Evolutionary conservation across 1,139 yeast genomes (phyloP), one percentile per base, ranked within the genome.

Genomic region (Pichia sp.): DNA sequence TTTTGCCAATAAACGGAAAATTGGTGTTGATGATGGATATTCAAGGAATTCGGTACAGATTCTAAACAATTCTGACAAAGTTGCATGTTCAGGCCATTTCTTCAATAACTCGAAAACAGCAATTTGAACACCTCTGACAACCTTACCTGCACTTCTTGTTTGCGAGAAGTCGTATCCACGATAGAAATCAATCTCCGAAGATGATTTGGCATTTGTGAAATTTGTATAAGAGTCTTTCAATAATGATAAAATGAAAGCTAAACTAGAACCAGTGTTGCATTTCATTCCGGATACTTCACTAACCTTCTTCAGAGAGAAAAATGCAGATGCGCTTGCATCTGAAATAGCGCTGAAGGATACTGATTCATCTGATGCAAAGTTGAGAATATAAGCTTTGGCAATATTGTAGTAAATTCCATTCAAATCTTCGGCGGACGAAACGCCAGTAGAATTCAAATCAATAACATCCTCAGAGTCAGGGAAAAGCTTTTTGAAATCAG

Each of bases 21-120:
- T 67, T 1, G 98, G 94, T 0, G 85, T 77, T 35, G 71, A 68
- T 4, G 79, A 69, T 0, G 95, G 77, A 55, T 71, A 81, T 4
- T 65, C 62, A 46, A 85, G 64, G 52, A 84, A 77, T 59, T 90
- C 97, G 23, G 72, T 66, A 50, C 84, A 75, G n/a, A 84, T 78
- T 48, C 81, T 67, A 32, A 68, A 64, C 44, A 92, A 72, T 34
- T 83, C 87, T 48, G 74, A 81, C 43, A 94, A 65, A 0, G 95
- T 87, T 0, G 95, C 94, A 67, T 94, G 96, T 56, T 94, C 98
- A 0, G 98, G 97, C 96, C 97, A 92, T 58, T 81, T 79, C 27
- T 65, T 66, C 16, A 84, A 62, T 29, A 86, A 63, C n/a, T 67
- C 68, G 16, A 62, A 55, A 3, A 77, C 76, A 4, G 76, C 65